Percentiles rank a stretch among this genome's conserved stretches.
phyloP scores from a whole-genome alignment of 306 rosid species.

The Pyrus pyrifolia region DNA sequence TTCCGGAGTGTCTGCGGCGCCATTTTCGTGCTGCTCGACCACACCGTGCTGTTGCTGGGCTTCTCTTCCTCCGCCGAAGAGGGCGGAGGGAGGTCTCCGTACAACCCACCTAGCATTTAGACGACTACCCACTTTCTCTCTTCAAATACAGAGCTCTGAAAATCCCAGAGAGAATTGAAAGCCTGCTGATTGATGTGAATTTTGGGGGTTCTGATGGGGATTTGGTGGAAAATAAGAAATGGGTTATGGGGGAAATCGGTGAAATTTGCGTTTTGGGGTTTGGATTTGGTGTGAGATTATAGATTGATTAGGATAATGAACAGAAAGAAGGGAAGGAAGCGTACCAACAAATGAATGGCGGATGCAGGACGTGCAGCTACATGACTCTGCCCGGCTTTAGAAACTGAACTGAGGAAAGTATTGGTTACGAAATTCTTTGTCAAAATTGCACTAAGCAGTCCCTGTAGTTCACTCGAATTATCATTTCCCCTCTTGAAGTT shows the following conservation, averaged over 20 bases:
- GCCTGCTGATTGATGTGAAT: background rate
- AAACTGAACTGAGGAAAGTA: background rate
- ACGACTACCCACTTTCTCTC: background rate
- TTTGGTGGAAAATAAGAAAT: background rate
- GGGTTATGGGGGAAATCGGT: background rate
- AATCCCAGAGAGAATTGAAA: constrained; percentile 9
- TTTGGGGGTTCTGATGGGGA: background rate
- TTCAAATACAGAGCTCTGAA: background rate
- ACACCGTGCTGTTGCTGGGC: constrained; percentile 64
- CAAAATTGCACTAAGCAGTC: background rate
- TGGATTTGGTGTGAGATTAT: background rate
- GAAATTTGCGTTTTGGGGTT: background rate
- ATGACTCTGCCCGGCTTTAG: background rate
- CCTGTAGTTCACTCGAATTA: background rate
- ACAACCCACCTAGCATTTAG: constrained; percentile 81
- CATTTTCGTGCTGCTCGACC: constrained; percentile 93
- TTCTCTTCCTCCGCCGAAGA: constrained; percentile 91
- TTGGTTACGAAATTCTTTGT: background rate
- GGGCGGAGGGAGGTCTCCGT: constrained; percentile 97
- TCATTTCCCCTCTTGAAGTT: too few species aligned
- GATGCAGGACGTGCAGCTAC: background rate
- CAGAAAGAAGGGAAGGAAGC: background rate
- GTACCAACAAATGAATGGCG: background rate
- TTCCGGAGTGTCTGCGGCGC: constrained; percentile 94
- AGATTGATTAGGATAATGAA: background rate